Base-by-base conservation (phyloP, 345 rosid genomes). In the Melastoma malabathricum region DNA sequence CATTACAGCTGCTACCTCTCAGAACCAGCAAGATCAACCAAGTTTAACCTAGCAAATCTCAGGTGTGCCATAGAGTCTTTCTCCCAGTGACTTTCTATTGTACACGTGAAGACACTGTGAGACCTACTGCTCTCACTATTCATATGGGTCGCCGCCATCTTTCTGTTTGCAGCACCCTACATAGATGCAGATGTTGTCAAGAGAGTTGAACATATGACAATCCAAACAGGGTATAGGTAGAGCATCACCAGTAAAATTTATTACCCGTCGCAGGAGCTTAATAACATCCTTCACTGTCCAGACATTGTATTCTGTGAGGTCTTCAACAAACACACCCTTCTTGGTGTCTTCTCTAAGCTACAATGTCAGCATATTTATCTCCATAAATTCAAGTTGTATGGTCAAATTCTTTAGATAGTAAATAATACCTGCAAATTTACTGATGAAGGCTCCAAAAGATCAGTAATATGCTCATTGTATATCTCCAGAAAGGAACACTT, bases 61-160 rank as follows among this genome's bases (percentile, higher is more conserved):
- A 74, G 77, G 71, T 67, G 87, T 47, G 72, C 80, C 86, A 78
- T 65, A 43, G 92, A 82, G 67, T 84, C 94, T 67, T 70, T 84
- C 66, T 83, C 96, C 98, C 96, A 80, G 15, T 56, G 70, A 72
- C 98, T 84, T 68, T 90, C 98, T 52, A 90, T 75, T 54, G 76
- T 80, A 67, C 98, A 90, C 34, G 98, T 86, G 69, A 90, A 90
- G 54, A 90, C 98, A 62, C 96, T 86, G 60, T 90, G 98, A 45
- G 98, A 90, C 58, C 98, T 76, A 66, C 96, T 86, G 72, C 98
- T 90, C 70, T 90, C 98, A 43, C 94, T 80, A 66, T 86, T 90
- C 96, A 90, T 90, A 59, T 61, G 60, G 15, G 98, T 90, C 54
- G 96, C 92, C 15, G 94, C 92, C 46, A 84, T 77, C 74, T 82